Conservation (phyloP, 2,329 filamentous ascomycete species). For the Aspergillus udagawae region DNA sequence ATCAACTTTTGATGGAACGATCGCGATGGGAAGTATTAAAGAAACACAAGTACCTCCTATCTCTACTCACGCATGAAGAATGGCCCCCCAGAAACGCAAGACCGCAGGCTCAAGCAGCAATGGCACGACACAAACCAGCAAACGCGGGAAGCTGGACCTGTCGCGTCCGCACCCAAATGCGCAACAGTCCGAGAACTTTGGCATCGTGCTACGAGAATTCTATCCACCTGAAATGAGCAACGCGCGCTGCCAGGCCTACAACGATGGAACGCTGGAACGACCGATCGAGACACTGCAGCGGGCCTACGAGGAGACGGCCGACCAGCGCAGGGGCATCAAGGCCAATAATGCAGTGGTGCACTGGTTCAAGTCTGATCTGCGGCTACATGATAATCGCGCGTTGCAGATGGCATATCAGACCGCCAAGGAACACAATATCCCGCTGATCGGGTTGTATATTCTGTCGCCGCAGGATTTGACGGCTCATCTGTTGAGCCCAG, state of each 20-base stretch:
- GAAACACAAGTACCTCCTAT: not conserved
- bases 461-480: conserved; percentile 80
- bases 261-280: conserved; percentile 61
- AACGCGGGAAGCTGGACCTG: conserved; percentile 16
- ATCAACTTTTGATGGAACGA: not conserved
- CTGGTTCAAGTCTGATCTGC: conserved; percentile 86
- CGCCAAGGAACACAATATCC: conserved; percentile 64
- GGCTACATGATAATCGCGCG: conserved; percentile 68
- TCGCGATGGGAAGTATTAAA: not conserved
- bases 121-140: conserved; percentile 10
- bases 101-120: conserved; percentile 8
- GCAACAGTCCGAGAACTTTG: conserved; percentile 47
- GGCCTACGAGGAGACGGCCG: conserved; percentile 59
- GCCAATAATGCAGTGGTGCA: conserved; percentile 67
- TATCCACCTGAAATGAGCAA: conserved; percentile 88
- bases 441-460: conserved; percentile 73
- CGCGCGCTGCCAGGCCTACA: conserved; percentile 70
- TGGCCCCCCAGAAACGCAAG: conserved; percentile 26
- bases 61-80: not conserved
- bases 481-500: conserved; percentile 70
- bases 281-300: conserved; percentile 66
- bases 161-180: conserved; percentile 30
- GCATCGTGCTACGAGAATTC: conserved; percentile 67
- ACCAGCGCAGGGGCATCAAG: conserved; percentile 49
- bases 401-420: conserved; percentile 63